Percentiles rank a stretch among this genome's conserved stretches.
These are phyloP conservation scores for Colletotrichum eremochloae DNA, from an alignment of 2,329 filamentous ascomycete genomes.

Conservation along the genomic window DNA sequence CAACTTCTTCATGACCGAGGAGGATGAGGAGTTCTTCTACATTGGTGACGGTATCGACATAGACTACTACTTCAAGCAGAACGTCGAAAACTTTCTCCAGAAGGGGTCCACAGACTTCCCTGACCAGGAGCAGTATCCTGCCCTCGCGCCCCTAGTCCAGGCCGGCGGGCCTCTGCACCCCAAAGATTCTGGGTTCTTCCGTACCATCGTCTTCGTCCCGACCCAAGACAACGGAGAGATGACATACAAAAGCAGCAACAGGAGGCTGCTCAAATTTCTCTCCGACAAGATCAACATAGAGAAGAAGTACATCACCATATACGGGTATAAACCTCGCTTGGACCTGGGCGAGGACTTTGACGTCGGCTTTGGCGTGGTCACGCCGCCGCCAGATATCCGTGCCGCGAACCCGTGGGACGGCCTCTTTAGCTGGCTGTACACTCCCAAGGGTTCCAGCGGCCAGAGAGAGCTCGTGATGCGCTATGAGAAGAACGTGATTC, in stretches of 20 bases:
- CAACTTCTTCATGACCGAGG: slow-evolving; percentile 21
- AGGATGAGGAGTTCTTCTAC: slow-evolving; percentile 1
- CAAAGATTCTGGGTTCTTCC: slow-evolving; percentile 23
- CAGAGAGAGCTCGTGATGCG: slow-evolving; percentile 33
- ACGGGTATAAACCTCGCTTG: slow-evolving; percentile 13
- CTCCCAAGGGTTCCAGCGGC: slow-evolving; percentile 19
- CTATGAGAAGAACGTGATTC: slow-evolving; percentile 46
- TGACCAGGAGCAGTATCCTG: slow-evolving; percentile 14
- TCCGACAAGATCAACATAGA: slow-evolving; percentile 1
- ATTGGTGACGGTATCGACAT: background rate
- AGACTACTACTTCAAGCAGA: slow-evolving; percentile 27
- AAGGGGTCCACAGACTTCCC: slow-evolving; percentile 1
- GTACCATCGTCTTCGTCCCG: slow-evolving; percentile 27
- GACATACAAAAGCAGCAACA: slow-evolving; percentile 2
- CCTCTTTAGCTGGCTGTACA: slow-evolving; percentile 38
- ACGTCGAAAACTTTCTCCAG: slow-evolving; percentile 30
- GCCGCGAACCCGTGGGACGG: slow-evolving; percentile 26
- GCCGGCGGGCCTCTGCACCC: slow-evolving; percentile 16
- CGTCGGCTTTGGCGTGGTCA: background rate
- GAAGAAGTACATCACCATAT: slow-evolving; percentile 20
- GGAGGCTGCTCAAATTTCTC: slow-evolving; percentile 13
- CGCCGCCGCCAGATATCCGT: slow-evolving; percentile 12
- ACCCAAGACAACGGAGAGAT: slow-evolving; percentile 12
- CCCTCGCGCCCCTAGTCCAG: slow-evolving; percentile 11
- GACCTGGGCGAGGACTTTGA: slow-evolving; percentile 19